These are phyloP conservation scores for Selaginella tamariscina DNA, from an alignment of 75 land plant genomes.

Conservation along the genomic window DNA sequence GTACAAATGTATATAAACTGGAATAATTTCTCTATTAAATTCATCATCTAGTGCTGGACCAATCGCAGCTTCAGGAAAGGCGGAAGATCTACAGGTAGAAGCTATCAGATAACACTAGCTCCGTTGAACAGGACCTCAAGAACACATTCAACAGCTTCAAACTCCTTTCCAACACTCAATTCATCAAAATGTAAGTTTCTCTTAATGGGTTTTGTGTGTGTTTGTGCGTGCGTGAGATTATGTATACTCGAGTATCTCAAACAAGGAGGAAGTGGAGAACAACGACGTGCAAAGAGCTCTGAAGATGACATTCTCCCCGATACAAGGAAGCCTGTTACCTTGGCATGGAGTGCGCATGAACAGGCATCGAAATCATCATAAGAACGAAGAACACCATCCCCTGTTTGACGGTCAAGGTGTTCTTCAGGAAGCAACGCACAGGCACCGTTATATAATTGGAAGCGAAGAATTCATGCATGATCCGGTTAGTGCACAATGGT, in stretches of 20 bases:
- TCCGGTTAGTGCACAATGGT: slow-evolving; percentile 29
- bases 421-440: neutral
- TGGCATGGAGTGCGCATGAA: slow-evolving; percentile 28
- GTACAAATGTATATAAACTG: too few species aligned
- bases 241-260: slow-evolving; percentile 7
- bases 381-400: too few species aligned
- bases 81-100: slow-evolving; percentile 21
- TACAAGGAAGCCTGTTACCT: slow-evolving; percentile 29
- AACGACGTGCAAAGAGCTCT: slow-evolving; percentile 26
- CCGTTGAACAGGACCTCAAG: slow-evolving; percentile 27
- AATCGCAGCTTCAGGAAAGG: slow-evolving; percentile 28
- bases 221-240: neutral
- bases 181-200: slow-evolving; percentile 36
- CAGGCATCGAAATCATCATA: too few species aligned
- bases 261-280: too few species aligned
- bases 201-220: too few species aligned
- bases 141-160: slow-evolving; percentile 30
- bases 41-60: too few species aligned
- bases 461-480: slow-evolving; percentile 39
- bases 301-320: slow-evolving; percentile 38
- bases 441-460: slow-evolving; percentile 33
- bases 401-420: too few species aligned
- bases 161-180: slow-evolving; percentile 27
- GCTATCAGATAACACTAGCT: slow-evolving; percentile 22
- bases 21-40: neutral